phyloP scores from a whole-genome alignment of 1,284 basidiomycete genomes.

The Irpex rosettiformis region DNA sequence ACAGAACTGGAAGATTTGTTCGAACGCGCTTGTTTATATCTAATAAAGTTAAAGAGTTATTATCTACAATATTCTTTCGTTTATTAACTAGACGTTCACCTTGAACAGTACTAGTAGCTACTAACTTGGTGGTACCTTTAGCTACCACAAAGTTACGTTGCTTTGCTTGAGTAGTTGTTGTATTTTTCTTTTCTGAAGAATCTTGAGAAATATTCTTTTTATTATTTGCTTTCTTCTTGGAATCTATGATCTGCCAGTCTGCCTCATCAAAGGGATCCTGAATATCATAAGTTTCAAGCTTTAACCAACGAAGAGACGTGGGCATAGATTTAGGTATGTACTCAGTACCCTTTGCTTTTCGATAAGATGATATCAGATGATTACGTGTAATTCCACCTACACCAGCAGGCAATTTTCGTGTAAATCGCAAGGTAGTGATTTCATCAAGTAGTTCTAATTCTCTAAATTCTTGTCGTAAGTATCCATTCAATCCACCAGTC shows the following conservation, averaged over 20 bases:
- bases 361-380: slow-evolving; percentile 15
- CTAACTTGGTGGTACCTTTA: background rate
- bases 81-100: background rate
- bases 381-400: slow-evolving; percentile 18
- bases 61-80: background rate
- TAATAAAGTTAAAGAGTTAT: background rate
- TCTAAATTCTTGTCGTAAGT: slow-evolving; percentile 29
- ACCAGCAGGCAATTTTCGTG: slow-evolving; percentile 17
- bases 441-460: slow-evolving; percentile 32
- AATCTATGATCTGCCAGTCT: background rate
- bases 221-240: background rate
- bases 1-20: too few relatives aligned
- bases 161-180: background rate
- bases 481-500: slow-evolving; percentile 14
- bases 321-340: background rate
- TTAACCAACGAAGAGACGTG: background rate
- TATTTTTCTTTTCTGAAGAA: background rate
- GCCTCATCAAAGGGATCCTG: background rate
- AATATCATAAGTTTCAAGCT: background rate
- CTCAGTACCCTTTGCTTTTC: background rate
- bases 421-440: slow-evolving; percentile 26
- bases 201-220: background rate
- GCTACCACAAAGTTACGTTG: background rate
- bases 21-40: background rate
- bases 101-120: background rate